Conservation (phyloP, 768 basidiomycete genomes). For the Pleurotus ostreatus region DNA sequence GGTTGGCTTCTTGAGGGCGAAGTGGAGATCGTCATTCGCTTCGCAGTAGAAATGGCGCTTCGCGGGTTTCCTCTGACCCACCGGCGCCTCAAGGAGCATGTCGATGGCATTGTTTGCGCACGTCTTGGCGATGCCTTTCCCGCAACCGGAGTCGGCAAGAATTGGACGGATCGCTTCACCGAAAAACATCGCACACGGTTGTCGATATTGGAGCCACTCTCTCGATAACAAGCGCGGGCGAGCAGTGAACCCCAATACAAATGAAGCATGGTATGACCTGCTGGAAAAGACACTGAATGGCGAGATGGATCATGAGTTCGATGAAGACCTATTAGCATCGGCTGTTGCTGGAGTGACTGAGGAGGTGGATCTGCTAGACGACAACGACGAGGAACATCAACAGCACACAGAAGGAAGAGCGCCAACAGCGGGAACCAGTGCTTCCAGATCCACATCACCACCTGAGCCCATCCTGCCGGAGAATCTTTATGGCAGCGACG, state of each 20-base stretch:
- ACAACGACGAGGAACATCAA: neutral
- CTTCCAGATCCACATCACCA: neutral
- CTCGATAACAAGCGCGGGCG: constrained; percentile 29
- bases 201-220: constrained; percentile 20
- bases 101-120: constrained; percentile 24
- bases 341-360: neutral
- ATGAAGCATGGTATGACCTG: constrained; percentile 29
- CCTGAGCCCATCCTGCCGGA: constrained; percentile 17
- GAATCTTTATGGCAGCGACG: constrained; percentile 29
- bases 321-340: neutral
- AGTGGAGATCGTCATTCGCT: constrained; percentile 23
- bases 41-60: constrained; percentile 21
- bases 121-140: constrained; percentile 24
- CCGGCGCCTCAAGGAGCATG: constrained; percentile 16
- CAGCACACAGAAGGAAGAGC: no score
- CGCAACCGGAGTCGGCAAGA: constrained; percentile 26
- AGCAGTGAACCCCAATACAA: constrained; percentile 32
- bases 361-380: constrained; percentile 5
- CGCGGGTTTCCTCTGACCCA: constrained; percentile 32
- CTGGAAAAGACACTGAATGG: constrained; percentile 19
- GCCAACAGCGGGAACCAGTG: neutral
- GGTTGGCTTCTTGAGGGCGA: constrained; percentile 26
- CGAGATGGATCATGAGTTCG: neutral
- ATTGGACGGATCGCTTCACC: constrained; percentile 31
- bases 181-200: constrained; percentile 23